Conservation (phyloP, 257 asterid species). For the Capsicum pubescens region DNA sequence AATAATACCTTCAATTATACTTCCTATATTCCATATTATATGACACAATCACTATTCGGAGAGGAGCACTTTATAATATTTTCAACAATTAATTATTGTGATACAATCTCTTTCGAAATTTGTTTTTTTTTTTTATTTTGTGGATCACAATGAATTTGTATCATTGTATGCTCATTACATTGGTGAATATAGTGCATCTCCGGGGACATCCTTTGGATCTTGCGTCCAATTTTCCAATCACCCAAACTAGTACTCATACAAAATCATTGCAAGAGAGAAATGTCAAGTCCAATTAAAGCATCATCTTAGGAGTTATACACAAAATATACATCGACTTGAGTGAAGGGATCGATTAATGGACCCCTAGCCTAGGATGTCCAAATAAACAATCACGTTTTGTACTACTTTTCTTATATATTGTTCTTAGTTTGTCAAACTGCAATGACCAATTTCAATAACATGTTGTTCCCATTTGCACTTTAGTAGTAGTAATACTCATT, state of each 20-base stretch:
- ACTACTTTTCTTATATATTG: not conserved
- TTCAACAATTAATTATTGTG: not conserved
- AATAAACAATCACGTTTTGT: constrained; percentile 22
- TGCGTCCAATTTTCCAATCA: not conserved
- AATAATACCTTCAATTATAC: too few relatives aligned
- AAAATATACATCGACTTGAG: not conserved
- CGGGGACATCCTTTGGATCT: not conserved
- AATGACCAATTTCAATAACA: not conserved
- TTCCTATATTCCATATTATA: too few relatives aligned
- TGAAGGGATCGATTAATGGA: constrained; percentile 14
- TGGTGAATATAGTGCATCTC: not conserved
- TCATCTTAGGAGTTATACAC: not conserved
- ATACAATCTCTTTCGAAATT: not conserved
- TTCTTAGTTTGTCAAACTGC: not conserved
- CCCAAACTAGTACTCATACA: not conserved
- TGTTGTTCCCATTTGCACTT: not conserved
- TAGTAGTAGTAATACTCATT: not conserved
- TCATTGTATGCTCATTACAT: not conserved
- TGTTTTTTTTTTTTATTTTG: not conserved
- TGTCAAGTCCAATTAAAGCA: not conserved
- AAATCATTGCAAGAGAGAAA: constrained; percentile 23
- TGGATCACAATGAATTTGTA: not conserved
- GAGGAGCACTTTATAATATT: not conserved
- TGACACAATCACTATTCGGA: too few relatives aligned
- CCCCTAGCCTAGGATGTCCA: not conserved